Evolutionary conservation across 2,329 filamentous ascomycete genomes (phyloP).

Genomic region (Fusarium protoensiforme): DNA sequence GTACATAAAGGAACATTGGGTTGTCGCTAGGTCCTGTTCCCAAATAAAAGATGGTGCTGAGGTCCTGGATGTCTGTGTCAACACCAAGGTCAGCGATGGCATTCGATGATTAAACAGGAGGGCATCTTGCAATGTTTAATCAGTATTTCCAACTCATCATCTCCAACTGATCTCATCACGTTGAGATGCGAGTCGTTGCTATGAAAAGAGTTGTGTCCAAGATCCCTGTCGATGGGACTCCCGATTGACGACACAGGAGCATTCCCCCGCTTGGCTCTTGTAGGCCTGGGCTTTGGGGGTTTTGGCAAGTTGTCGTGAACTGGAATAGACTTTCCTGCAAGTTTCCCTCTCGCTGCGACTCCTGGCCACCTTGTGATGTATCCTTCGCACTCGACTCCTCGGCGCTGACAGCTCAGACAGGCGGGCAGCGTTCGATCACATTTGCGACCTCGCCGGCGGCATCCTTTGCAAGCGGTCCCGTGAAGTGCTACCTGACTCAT

Average conservation of each 20-base stretch:
- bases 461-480: neutral
- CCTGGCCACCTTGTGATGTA: constrained; percentile 17
- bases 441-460: neutral
- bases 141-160: constrained; percentile 1
- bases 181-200: neutral
- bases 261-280: neutral
- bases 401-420: constrained; percentile 6
- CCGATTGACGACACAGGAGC: neutral
- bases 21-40: constrained; percentile 14
- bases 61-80: constrained; percentile 5
- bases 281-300: accelerated
- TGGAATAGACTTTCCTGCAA: constrained; percentile 12
- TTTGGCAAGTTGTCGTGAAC: neutral
- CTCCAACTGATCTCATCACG: neutral
- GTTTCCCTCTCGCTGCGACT: constrained; percentile 7
- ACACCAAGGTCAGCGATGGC: neutral
- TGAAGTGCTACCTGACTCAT: neutral
- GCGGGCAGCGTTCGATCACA: neutral
- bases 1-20: constrained; percentile 20
- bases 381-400: constrained; percentile 4
- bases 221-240: neutral
- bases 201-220: neutral
- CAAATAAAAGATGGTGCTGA: constrained; percentile 15
- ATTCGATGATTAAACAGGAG: neutral
- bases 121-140: constrained; percentile 4